Evolutionary conservation across 2,329 filamentous ascomycete species (phyloP).

Genomic region (Alternaria sp.): DNA sequence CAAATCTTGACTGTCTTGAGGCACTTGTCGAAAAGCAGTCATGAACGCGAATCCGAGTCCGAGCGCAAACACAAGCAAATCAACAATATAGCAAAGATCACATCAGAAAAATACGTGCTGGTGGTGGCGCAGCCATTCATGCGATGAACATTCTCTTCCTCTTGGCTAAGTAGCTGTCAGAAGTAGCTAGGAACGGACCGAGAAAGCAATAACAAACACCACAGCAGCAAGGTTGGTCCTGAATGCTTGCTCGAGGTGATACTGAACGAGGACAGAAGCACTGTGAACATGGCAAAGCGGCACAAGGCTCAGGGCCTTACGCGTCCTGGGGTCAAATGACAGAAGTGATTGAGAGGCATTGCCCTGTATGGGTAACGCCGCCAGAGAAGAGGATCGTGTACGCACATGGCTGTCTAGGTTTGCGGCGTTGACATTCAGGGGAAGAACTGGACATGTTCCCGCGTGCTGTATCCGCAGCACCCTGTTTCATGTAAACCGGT

Average conservation of each 20-base stretch:
- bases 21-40: conserved; percentile 17
- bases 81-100: conserved; percentile 17
- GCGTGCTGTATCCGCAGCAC: neutral
- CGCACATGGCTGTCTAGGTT: conserved; percentile 7
- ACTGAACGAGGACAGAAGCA: conserved; percentile 22
- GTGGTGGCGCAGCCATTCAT: conserved; percentile 9
- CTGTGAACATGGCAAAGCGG: conserved; percentile 11
- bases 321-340: neutral
- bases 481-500: neutral
- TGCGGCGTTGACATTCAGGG: neutral
- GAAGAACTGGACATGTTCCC: neutral
- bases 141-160: neutral
- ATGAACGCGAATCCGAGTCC: conserved; percentile 23
- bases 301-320: conserved; percentile 12
- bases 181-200: conserved; percentile 16
- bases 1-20: conserved; percentile 2
- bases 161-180: conserved; percentile 8
- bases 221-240: conserved; percentile 14
- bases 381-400: conserved; percentile 1
- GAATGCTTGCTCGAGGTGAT: conserved; percentile 25
- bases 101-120: conserved; percentile 11
- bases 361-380: neutral
- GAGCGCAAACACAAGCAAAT: conserved; percentile 21
- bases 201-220: conserved; percentile 15
- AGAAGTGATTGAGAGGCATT: neutral